Conservation (phyloP, 2,329 filamentous ascomycete genomes). For the Alternaria alternata region DNA sequence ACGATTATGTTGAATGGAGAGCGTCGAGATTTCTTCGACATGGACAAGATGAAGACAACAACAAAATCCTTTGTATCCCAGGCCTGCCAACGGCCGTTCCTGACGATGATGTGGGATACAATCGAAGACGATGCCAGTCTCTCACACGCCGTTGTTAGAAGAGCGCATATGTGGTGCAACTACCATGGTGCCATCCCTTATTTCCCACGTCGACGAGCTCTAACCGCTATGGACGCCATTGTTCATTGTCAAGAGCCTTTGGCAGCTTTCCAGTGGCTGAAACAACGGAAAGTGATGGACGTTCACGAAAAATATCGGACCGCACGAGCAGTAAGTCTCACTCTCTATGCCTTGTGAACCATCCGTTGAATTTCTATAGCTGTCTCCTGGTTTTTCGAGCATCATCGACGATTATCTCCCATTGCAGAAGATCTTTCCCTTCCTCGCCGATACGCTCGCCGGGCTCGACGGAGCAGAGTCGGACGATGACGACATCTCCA, state of each 20-base stretch:
- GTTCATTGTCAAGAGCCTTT: slow-evolving; percentile 43
- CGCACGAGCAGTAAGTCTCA: slow-evolving; percentile 36
- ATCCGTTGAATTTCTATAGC: slow-evolving; percentile 23
- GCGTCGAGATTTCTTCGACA: slow-evolving; percentile 48
- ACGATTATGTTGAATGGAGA: slow-evolving; percentile 47
- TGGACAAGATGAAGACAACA: slow-evolving; percentile 52
- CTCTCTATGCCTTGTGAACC: background rate
- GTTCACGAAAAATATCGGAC: slow-evolving; percentile 47
- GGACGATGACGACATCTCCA: slow-evolving; percentile 36
- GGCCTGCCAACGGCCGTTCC: slow-evolving; percentile 45
- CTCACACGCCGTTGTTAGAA: slow-evolving; percentile 47
- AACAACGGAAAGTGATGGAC: slow-evolving; percentile 47
- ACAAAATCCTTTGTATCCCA: slow-evolving; percentile 50
- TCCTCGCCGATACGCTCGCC: slow-evolving; percentile 34
- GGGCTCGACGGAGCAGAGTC: slow-evolving; percentile 35
- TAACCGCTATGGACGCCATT: slow-evolving; percentile 36
- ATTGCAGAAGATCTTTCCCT: slow-evolving; percentile 39
- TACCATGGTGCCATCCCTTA: slow-evolving; percentile 49
- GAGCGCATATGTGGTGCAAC: slow-evolving; percentile 49
- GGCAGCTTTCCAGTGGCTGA: slow-evolving; percentile 51
- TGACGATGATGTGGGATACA: slow-evolving; percentile 52
- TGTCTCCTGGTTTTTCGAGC: slow-evolving; percentile 40
- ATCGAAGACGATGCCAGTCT: slow-evolving; percentile 44
- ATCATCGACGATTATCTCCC: slow-evolving; percentile 44
- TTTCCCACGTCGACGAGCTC: slow-evolving; percentile 34